Evolutionary conservation across 1,284 basidiomycete genomes (phyloP).

Genomic region (Farysia itapuensis): DNA sequence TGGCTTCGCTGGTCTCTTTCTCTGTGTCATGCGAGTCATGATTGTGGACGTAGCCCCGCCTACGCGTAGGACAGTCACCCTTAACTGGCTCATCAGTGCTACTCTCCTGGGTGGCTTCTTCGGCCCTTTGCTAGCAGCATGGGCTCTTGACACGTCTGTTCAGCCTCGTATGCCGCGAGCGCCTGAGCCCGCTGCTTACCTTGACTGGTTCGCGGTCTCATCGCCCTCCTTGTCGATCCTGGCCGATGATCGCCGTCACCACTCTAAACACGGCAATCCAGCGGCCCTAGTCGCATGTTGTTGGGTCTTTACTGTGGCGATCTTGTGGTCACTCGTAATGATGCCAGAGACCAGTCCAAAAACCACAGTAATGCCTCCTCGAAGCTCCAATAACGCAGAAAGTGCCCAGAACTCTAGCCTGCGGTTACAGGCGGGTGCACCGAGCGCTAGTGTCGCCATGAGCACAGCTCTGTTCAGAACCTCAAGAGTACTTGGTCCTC

Average conservation of each 20-base stretch:
- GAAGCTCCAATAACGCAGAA: too few relatives aligned
- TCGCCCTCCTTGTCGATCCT: background rate
- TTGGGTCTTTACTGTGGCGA: slow-evolving; percentile 22
- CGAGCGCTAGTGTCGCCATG: too few relatives aligned
- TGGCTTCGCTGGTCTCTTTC: slow-evolving; percentile 20
- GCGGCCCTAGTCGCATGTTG: slow-evolving; percentile 24
- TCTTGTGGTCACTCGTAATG: slow-evolving; percentile 15
- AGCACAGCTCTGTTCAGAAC: background rate
- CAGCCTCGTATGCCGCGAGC: slow-evolving; percentile 3
- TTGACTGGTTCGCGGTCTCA: too few relatives aligned
- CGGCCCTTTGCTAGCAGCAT: slow-evolving; percentile 27
- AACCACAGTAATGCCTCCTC: background rate
- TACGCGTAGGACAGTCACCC: slow-evolving; percentile 14
- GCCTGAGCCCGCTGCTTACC: background rate
- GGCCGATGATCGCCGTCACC: slow-evolving; percentile 6
- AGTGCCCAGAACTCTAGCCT: too few relatives aligned
- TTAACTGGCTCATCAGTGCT: slow-evolving; percentile 34
- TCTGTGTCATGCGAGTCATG: slow-evolving; percentile 28
- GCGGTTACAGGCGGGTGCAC: too few relatives aligned
- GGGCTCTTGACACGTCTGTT: slow-evolving; percentile 22
- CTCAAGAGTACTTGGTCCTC: slow-evolving; percentile 16
- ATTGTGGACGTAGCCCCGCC: slow-evolving; percentile 30
- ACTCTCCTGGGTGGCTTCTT: slow-evolving; percentile 29
- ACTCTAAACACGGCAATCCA: slow-evolving; percentile 30
- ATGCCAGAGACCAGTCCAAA: slow-evolving; percentile 30